Conservation (phyloP, 192 early-diverging fungal species). For the Backusella tuberculispora region DNA sequence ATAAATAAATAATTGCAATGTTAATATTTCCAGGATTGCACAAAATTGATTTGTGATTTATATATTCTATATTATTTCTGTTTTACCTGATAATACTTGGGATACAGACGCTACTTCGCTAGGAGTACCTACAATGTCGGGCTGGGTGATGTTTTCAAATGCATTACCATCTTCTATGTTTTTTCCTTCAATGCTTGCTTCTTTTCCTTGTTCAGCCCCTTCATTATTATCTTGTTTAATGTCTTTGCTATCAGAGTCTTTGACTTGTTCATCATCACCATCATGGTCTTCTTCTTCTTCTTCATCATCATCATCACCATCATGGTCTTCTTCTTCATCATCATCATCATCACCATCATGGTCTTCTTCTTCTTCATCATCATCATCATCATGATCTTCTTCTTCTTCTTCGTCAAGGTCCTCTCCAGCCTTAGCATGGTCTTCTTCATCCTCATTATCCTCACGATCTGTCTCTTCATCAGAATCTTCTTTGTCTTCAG, state of each 20-base stretch:
- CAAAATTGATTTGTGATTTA: neutral
- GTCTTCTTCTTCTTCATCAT: neutral
- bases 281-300: neutral
- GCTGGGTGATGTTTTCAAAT: neutral
- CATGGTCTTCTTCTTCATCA: neutral
- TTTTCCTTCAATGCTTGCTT: neutral
- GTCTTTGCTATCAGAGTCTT: neutral
- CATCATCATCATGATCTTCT: neutral
- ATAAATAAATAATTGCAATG: neutral
- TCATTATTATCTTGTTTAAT: neutral
- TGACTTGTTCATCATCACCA: neutral
- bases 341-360: neutral
- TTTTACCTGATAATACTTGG: neutral
- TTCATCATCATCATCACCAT: neutral
- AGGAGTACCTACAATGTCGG: neutral
- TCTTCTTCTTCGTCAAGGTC: neutral
- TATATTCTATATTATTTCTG: neutral
- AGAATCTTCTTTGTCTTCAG: neutral
- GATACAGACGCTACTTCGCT: neutral
- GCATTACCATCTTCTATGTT: neutral
- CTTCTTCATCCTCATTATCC: neutral
- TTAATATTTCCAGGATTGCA: conserved; percentile 5
- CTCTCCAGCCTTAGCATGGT: neutral
- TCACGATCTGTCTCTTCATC: neutral
- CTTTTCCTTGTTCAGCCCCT: neutral